Percentiles rank a stretch among this genome's conserved stretches.
Conservation (phyloP, 768 basidiomycete species). For the Lactarius sanguifluus region DNA sequence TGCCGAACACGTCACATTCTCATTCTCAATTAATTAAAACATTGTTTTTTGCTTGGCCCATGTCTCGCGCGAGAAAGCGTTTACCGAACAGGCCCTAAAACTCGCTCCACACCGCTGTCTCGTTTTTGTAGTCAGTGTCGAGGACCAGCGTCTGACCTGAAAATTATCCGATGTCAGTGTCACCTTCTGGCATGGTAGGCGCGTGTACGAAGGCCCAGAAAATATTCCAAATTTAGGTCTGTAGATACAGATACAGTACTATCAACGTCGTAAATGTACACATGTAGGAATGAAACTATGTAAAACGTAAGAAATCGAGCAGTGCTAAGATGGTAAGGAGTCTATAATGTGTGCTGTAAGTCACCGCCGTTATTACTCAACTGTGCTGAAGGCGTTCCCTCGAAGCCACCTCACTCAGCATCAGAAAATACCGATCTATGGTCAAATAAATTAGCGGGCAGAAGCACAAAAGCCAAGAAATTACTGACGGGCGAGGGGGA, state of each 20-base stretch:
- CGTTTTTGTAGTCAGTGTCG: background rate
- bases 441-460: background rate
- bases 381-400: conserved; percentile 20
- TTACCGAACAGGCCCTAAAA: background rate
- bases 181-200: background rate
- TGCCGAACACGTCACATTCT: no score
- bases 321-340: background rate
- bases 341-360: background rate
- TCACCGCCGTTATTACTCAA: background rate
- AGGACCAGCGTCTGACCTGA: background rate
- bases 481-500: conserved; percentile 58
- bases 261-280: background rate
- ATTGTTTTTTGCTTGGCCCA: no score
- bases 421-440: conserved; percentile 52
- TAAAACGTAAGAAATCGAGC: background rate
- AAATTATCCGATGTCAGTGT: background rate
- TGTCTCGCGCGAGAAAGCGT: no score
- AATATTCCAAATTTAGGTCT: background rate
- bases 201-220: background rate
- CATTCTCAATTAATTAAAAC: no score
- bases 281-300: background rate
- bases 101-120: no score
- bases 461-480: background rate
- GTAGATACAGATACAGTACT: background rate
- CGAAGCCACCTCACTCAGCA: conserved; percentile 47